Evolutionary conservation across 495 filamentous ascomycete species (phyloP), one percentile per base, ranked within the genome.

Genomic region (Xylaria cubensis): DNA sequence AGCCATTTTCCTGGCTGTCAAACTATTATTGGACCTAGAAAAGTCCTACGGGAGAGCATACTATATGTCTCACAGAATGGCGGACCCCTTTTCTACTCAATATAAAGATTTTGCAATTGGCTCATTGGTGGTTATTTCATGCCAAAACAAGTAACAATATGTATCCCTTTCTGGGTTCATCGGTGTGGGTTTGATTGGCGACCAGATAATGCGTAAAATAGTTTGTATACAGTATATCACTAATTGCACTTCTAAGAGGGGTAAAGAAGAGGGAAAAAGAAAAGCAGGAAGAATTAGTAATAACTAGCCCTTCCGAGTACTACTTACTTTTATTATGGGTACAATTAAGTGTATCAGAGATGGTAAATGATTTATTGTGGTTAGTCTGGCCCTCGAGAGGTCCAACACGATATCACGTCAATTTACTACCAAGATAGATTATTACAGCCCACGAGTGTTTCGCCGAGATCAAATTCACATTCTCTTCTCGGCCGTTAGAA

Each of bases 401-500:
- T 13, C 34, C 48, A 46, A 64, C 24, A 13, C 19, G 42, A 63
- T 19, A 63, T 63, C 63, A 70, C 56, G 67, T 63, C 67, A 70
- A 55, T 26, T 21, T 56, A 15, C 48, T 39, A 39, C 39, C 9
- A 53, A 32, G 7, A 32, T 34, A 42, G 26, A 67, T 50, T 46
- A 65, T 61, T 58, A 39, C 51, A 36, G 48, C 39, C 53, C 39
- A 12, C 12, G 17, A 36, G 19, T 67, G 63, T 72, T 72, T 66
- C 70, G 70, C 63, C 62, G 62, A 67, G 61, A 50, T 19, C 50
- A 50, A 24, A 24, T 32, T 55, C 19, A 48, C 51, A 42, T 61
- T 72, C 24, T 59, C 70, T 66, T 72, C 63, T 72, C 70, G 70
- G 70, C 70, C 70, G 70, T 72, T 72, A 72, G 70, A 71, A 72